Conservation (phyloP, 1,284 basidiomycete species). For the Leccinum pachyderme region DNA sequence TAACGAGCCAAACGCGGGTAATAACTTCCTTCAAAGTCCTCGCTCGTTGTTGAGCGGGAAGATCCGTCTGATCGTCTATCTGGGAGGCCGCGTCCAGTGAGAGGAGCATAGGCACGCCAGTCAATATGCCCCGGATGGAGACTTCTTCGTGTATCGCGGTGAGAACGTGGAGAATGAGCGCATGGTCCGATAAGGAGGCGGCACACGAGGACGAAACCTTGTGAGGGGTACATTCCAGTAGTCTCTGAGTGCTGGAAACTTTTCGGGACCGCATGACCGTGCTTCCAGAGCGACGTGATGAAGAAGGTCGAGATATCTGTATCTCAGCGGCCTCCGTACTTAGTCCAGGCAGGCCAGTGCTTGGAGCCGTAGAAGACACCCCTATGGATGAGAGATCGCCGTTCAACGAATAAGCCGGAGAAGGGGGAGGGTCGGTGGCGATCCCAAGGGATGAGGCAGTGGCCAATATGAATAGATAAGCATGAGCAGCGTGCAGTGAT, state of each 20-base stretch:
- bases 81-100: conserved; percentile 63
- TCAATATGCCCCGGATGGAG: conserved; percentile 72
- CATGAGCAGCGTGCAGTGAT: conserved; percentile 77
- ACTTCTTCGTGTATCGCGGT: conserved; percentile 65
- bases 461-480: conserved; percentile 75
- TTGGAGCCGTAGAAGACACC: conserved; percentile 40
- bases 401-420: conserved; percentile 39
- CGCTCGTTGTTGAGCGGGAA: conserved; percentile 45
- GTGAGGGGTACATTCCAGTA: conserved; percentile 48
- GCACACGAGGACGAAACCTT: conserved; percentile 45
- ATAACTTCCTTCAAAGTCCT: conserved; percentile 65
- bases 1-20: conserved; percentile 60
- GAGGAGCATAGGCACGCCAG: conserved; percentile 83
- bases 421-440: conserved; percentile 38
- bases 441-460: conserved; percentile 62
- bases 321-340: conserved; percentile 18
- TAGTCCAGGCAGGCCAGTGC: conserved; percentile 27
- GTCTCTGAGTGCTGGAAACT: conserved; percentile 48
- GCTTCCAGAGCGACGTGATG: conserved; percentile 49
- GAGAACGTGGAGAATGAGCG: conserved; percentile 71
- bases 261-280: conserved; percentile 52
- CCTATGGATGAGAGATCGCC: conserved; percentile 36
- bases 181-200: conserved; percentile 74
- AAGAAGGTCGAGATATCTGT: conserved; percentile 33
- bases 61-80: conserved; percentile 41